A percentile compares a stretch with the other conserved stretches of the same genome.
phyloP scores from a whole-genome alignment of 75 land plant genomes.

The Sequoia sempervirens region DNA sequence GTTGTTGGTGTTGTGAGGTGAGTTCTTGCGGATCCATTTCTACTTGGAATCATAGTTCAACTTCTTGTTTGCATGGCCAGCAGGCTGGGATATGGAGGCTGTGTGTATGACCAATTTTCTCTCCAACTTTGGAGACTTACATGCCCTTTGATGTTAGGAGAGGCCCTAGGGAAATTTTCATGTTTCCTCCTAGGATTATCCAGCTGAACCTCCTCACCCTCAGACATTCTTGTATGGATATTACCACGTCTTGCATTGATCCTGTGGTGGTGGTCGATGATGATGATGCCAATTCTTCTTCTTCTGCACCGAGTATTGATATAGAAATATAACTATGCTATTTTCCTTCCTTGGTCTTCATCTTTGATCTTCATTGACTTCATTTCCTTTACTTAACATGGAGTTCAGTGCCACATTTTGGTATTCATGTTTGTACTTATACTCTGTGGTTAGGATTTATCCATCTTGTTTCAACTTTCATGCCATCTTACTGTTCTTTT shows the following conservation, averaged over 20 bases:
- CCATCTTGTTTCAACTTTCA: too few species aligned
- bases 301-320: background rate
- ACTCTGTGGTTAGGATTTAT: too few species aligned
- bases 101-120: background rate
- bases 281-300: background rate
- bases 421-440: too few species aligned
- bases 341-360: background rate
- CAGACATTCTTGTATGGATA: too few species aligned
- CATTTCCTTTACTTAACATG: too few species aligned
- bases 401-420: too few species aligned
- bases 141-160: background rate
- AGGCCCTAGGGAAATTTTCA: background rate
- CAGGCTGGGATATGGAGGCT: background rate
- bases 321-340: background rate
- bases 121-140: background rate
- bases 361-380: background rate
- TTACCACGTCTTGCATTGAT: too few species aligned
- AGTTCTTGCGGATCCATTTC: background rate
- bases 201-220: background rate
- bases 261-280: background rate
- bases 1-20: background rate
- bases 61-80: background rate
- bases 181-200: background rate
- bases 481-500: too few species aligned
- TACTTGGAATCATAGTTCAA: background rate